Conservation (phyloP, 306 rosid genomes). For the Rubus idaeus region DNA sequence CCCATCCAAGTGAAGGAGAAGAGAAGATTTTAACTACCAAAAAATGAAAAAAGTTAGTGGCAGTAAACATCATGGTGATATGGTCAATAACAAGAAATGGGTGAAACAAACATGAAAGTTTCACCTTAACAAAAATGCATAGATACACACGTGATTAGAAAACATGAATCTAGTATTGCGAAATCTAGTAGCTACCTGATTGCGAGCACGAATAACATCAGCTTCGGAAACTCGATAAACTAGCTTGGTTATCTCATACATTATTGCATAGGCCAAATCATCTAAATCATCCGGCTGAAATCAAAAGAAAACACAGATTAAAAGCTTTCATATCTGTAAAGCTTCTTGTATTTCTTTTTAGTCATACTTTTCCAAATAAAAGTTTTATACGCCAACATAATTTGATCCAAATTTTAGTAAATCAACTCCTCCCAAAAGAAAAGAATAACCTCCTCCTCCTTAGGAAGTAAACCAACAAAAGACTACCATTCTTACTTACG, state of each 20-base stretch:
- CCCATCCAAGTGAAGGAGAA: slow-evolving; percentile 86
- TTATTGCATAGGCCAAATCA: slow-evolving; percentile 82
- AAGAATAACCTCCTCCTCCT: neutral
- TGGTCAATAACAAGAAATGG: neutral
- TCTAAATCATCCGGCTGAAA: slow-evolving; percentile 71
- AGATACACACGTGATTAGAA: neutral
- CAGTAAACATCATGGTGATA: neutral
- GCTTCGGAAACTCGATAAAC: slow-evolving; percentile 76
- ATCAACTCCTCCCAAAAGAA: neutral
- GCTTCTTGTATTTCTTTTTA: neutral
- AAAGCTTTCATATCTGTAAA: neutral
- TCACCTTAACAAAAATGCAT: neutral
- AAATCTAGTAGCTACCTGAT: slow-evolving; percentile 56
- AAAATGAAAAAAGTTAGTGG: slow-evolving; percentile 3
- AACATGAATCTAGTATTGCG: neutral
- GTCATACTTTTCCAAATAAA: neutral
- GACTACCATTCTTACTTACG: neutral
- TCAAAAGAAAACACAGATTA: neutral
- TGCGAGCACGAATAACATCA: slow-evolving; percentile 82
- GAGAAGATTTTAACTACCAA: slow-evolving; percentile 81
- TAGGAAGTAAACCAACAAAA: neutral
- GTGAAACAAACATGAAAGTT: neutral
- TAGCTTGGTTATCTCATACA: slow-evolving; percentile 80
- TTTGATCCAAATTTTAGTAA: neutral
- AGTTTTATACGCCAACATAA: neutral